Evolutionary conservation across 345 rosid species (phyloP).

Genomic region (Salix dunnii): DNA sequence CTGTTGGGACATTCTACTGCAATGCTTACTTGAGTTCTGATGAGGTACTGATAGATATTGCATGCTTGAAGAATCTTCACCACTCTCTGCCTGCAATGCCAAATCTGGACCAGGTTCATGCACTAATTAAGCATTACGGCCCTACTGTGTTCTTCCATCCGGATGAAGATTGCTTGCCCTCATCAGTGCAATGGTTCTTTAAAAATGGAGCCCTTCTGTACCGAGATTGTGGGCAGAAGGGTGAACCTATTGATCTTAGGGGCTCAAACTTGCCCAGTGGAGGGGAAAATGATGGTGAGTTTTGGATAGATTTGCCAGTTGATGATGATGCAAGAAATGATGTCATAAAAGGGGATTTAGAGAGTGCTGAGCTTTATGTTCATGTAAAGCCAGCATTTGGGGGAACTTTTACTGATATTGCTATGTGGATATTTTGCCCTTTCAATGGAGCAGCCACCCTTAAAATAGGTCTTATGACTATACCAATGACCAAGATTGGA

Average conservation of each 20-base stretch:
- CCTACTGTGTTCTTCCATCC: constrained; percentile 91
- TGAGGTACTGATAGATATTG: constrained; percentile 39
- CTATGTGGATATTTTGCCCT: constrained; percentile 91
- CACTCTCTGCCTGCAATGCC: constrained; percentile 63
- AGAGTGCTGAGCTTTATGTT: constrained; percentile 76
- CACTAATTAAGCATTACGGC: constrained; percentile 67
- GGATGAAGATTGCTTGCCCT: constrained; percentile 75
- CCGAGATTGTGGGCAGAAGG: constrained; percentile 40
- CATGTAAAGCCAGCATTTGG: constrained; percentile 86
- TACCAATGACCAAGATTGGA: constrained; percentile 68
- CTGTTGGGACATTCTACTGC: constrained; percentile 82
- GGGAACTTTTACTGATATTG: constrained; percentile 85
- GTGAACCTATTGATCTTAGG: constrained; percentile 42
- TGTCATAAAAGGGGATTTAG: constrained; percentile 58
- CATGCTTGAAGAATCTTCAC: constrained; percentile 79
- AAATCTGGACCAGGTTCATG: constrained; percentile 66
- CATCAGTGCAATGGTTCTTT: constrained; percentile 86
- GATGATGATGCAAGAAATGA: constrained; percentile 47
- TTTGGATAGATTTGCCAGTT: constrained; percentile 77
- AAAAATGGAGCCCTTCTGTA: constrained; percentile 74
- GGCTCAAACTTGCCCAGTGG: constrained; percentile 75
- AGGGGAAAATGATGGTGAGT: constrained; percentile 63
- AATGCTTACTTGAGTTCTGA: constrained; percentile 36
- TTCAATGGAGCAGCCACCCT: constrained; percentile 86
- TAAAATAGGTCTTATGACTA: constrained; percentile 62